These are phyloP conservation scores for Globisporangium okanoganense DNA, from an alignment of 352 stramenopile species.

Conservation along the genomic window DNA sequence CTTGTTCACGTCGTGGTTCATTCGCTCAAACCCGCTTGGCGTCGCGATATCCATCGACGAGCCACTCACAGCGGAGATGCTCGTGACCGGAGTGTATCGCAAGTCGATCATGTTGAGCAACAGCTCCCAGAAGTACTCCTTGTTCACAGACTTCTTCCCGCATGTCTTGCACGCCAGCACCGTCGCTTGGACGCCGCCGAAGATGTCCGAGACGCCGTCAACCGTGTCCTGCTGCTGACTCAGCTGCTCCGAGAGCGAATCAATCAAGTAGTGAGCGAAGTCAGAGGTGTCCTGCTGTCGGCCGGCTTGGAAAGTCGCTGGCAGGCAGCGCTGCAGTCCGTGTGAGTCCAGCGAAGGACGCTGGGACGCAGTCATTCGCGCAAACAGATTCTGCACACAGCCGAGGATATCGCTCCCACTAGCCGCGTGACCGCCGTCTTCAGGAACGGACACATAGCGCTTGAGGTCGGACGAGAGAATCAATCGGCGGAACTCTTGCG, in stretches of 20 bases:
- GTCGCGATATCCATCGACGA: conserved; percentile 64
- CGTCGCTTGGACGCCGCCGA: conserved; percentile 77
- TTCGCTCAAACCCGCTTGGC: conserved; percentile 62
- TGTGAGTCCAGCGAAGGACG: conserved; percentile 63
- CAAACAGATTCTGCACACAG: conserved; percentile 71
- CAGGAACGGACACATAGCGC: conserved; percentile 33
- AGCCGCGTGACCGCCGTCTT: conserved; percentile 17
- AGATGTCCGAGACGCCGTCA: conserved; percentile 65
- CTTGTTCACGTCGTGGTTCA: conserved; percentile 87
- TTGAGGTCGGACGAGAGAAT: conserved; percentile 56
- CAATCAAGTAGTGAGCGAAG: conserved; percentile 85
- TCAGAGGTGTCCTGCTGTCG: conserved; percentile 85
- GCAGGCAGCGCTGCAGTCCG: conserved; percentile 64
- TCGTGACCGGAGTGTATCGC: conserved; percentile 84
- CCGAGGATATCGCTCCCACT: conserved; percentile 41
- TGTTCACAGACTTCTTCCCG: conserved; percentile 75
- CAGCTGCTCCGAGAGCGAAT: conserved; percentile 71
- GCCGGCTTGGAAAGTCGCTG: conserved; percentile 72
- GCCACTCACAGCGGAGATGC: conserved; percentile 70
- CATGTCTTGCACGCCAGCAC: conserved; percentile 82
- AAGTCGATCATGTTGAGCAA: conserved; percentile 89
- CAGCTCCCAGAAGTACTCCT: conserved; percentile 88
- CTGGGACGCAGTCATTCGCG: conserved; percentile 66
- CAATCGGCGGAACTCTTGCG: conserved; percentile 71
- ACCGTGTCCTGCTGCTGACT: conserved; percentile 51